Conservation (phyloP, 164 flowering plant genomes). For the Macadamia tetraphylla region DNA sequence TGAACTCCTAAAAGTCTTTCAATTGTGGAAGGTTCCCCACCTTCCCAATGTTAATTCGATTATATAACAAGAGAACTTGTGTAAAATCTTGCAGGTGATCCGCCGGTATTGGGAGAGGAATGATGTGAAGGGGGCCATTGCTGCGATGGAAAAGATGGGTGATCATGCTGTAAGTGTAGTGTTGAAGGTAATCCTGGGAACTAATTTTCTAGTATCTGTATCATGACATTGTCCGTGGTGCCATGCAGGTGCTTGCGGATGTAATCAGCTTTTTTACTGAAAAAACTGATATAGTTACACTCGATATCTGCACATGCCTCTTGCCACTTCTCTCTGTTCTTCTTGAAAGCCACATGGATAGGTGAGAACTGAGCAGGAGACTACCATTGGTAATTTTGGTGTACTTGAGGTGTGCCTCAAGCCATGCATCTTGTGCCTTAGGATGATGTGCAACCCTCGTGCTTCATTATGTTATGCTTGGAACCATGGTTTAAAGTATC, state of each 20-base stretch:
- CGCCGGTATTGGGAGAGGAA: slow-evolving; percentile 72
- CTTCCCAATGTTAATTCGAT: too few species aligned
- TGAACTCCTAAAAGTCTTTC: too few species aligned
- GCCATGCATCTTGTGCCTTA: too few species aligned
- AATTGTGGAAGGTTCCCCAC: too few species aligned
- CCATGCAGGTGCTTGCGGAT: slow-evolving; percentile 77
- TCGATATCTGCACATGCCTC: slow-evolving; percentile 73
- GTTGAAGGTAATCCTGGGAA: background rate
- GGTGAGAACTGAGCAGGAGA: slow-evolving; percentile 30
- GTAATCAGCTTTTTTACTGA: slow-evolving; percentile 57
- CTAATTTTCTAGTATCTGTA: background rate
- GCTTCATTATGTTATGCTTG: background rate
- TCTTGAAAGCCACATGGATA: slow-evolving; percentile 73
- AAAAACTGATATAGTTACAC: slow-evolving; percentile 59
- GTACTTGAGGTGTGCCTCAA: too few species aligned
- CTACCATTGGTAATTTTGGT: too few species aligned
- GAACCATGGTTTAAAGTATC: too few species aligned
- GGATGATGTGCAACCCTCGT: background rate
- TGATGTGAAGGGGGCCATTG: slow-evolving; percentile 71
- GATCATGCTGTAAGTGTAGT: slow-evolving; percentile 70
- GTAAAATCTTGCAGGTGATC: slow-evolving; percentile 42
- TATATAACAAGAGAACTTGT: background rate
- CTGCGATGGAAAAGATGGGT: slow-evolving; percentile 81
- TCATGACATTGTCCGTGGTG: background rate
- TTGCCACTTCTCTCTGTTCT: slow-evolving; percentile 71